Evolutionary conservation across 805 yeast genomes (phyloP).

Genomic region (Pichia scutulata): DNA sequence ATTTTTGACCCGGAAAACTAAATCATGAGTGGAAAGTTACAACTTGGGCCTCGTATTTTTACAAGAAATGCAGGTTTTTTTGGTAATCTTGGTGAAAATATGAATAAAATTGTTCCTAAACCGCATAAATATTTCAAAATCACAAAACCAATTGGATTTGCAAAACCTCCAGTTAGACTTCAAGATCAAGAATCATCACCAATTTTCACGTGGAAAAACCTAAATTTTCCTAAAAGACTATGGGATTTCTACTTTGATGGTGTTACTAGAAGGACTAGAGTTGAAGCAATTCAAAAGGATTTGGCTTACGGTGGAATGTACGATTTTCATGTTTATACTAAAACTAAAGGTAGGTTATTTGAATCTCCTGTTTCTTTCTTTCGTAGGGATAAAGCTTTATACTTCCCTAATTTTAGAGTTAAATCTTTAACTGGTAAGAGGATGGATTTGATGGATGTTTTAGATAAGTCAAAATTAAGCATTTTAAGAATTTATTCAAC

Average conservation of each 20-base stretch:
- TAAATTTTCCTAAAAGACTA: constrained; percentile 24
- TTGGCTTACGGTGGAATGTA: constrained; percentile 62
- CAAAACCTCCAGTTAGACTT: constrained; percentile 19
- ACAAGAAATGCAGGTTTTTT: constrained; percentile 23
- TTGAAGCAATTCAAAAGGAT: constrained; percentile 44
- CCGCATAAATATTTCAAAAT: constrained; percentile 28
- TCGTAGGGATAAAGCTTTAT: constrained; percentile 61
- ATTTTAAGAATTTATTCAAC: constrained; percentile 61
- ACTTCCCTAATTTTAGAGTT: constrained; percentile 74
- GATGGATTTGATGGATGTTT: constrained; percentile 30
- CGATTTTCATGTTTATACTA: constrained; percentile 54
- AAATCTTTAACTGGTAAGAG: constrained; percentile 36
- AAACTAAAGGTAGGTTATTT: constrained; percentile 81
- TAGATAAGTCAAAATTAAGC: constrained; percentile 45
- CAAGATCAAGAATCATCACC: constrained; percentile 17
- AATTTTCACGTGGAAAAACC: constrained; percentile 21
- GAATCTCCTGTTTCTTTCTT: constrained; percentile 75
- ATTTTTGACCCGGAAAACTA: neutral
- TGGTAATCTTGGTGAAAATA: constrained; percentile 27
- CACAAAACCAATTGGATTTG: constrained; percentile 27
- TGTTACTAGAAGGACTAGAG: constrained; percentile 28
- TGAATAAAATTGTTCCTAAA: constrained; percentile 27
- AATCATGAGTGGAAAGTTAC: constrained; percentile 4
- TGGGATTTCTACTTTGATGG: constrained; percentile 32
- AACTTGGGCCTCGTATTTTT: constrained; percentile 1